Base-by-base conservation (phyloP, 305 asterid genomes). In the Fraxinus latifolia region DNA sequence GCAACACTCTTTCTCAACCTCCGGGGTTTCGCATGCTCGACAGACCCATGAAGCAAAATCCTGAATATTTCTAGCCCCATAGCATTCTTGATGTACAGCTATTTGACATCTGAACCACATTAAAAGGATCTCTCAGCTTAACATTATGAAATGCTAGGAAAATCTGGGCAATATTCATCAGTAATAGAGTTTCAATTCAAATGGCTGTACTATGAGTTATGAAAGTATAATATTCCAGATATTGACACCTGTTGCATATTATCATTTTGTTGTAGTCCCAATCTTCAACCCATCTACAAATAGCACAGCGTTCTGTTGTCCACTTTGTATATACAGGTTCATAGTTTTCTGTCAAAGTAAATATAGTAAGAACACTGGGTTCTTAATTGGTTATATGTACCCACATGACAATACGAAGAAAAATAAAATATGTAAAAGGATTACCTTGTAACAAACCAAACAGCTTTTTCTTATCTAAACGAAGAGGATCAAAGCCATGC, bases 61-160 rank as follows among this genome's bases (percentile, higher is more conserved):
- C 79, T 88, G 89, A 76, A 82, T 68, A 78, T 89, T 84, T 60
- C 88, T 87, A 34, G 85, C 97, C 80, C 99, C 99, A 77, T 92
- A 96, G 90, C 99, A 96, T 90, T 96, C 99, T 87, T 96, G 97
- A 86, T 96, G 99, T 11, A 96, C 98, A 27, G 98, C 98, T 79
- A 96, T 90, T 87, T 96, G 98, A 86, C 99, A 96, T 88, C 99
- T 96, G 89, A 65, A 79, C 82, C 77, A 83, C 79, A 53, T 53
- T 67, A 81, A 78, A 85, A 74, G 19, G 55, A 29, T 4, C 47
- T 68, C 39, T 34, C 15, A 44, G 27, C 78, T 77, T 82, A 68
- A 75, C 17, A 82, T 37, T 9, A 19, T 50, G 42, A 80, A 83
- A 70, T 77, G 79, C 79, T 55, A 25, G 14, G 1, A 65, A 37